phyloP scores from a whole-genome alignment of 2,329 filamentous ascomycete genomes.

The Talaromyces sp. region DNA sequence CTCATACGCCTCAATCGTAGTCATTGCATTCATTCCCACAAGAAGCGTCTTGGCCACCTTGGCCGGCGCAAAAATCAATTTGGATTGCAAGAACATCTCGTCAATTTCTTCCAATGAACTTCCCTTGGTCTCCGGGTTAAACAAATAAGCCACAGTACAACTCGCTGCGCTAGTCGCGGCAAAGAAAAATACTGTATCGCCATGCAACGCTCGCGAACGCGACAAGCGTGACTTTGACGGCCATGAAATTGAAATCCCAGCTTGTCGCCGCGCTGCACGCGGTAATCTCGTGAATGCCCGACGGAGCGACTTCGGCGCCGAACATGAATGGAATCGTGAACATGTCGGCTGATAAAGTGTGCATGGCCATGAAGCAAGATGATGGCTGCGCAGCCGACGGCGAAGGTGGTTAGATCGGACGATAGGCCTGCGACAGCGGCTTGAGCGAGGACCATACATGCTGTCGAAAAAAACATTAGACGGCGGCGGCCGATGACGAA shows the following conservation, averaged over 20 bases:
- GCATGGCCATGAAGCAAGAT: no score
- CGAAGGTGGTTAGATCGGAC: background rate
- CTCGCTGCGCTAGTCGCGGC: constrained; percentile 43
- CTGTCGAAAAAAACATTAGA: background rate
- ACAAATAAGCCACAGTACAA: constrained; percentile 43
- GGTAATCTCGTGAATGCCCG: no score
- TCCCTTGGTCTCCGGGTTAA: constrained; percentile 28
- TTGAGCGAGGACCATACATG: background rate
- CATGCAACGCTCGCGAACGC: constrained; percentile 57
- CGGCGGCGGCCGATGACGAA: background rate
- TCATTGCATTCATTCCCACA: background rate
- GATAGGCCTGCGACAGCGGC: background rate
- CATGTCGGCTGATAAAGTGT: no score
- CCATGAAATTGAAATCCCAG: constrained; percentile 54
- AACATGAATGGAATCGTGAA: no score
- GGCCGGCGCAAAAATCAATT: background rate
- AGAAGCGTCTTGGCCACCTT: background rate
- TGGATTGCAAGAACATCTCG: constrained; percentile 21
- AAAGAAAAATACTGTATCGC: constrained; percentile 49
- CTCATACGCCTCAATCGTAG: background rate
- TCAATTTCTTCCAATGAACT: constrained; percentile 29
- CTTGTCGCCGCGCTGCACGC: no score
- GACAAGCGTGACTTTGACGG: constrained; percentile 33
- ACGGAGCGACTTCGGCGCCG: no score
- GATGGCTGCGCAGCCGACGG: constrained; percentile 44